Evolutionary conservation across 805 yeast species (phyloP).

Genomic region (Komagataella phaffii): DNA sequence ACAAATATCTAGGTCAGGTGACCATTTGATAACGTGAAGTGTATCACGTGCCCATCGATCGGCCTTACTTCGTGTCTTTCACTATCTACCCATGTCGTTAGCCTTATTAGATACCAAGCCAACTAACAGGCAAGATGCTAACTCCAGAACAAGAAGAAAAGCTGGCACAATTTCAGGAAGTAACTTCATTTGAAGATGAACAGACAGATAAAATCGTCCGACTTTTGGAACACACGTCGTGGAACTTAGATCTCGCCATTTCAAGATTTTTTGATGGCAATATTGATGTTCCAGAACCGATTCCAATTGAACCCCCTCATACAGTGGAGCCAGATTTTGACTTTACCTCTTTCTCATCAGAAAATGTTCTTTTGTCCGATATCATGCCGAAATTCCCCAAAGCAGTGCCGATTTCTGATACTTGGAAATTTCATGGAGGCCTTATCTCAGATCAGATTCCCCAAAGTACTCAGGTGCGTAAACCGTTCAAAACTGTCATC

Average conservation of each 20-base stretch:
- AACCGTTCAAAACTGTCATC: slow-evolving; percentile 24
- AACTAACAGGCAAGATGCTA: slow-evolving; percentile 2
- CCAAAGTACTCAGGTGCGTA: background rate
- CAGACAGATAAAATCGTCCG: slow-evolving; percentile 31
- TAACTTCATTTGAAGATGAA: slow-evolving; percentile 33
- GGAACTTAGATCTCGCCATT: slow-evolving; percentile 50
- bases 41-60: background rate
- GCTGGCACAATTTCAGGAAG: slow-evolving; percentile 33
- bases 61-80: background rate
- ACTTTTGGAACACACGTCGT: slow-evolving; percentile 36
- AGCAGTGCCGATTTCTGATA: slow-evolving; percentile 20
- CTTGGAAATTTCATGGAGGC: slow-evolving; percentile 22
- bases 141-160: slow-evolving; percentile 25
- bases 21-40: background rate
- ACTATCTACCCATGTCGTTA: background rate
- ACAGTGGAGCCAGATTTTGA: slow-evolving; percentile 4
- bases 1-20: background rate
- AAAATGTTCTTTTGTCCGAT: slow-evolving; percentile 6
- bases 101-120: background rate
- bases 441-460: slow-evolving; percentile 5
- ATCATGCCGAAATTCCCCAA: slow-evolving; percentile 19
- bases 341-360: background rate
- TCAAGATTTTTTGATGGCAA: slow-evolving; percentile 49
- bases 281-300: slow-evolving; percentile 11
- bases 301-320: slow-evolving; percentile 3